Evolutionary conservation across 2,329 filamentous ascomycete species (phyloP), one percentile per base, ranked within the genome.

Genomic region (Penicillium sp.): DNA sequence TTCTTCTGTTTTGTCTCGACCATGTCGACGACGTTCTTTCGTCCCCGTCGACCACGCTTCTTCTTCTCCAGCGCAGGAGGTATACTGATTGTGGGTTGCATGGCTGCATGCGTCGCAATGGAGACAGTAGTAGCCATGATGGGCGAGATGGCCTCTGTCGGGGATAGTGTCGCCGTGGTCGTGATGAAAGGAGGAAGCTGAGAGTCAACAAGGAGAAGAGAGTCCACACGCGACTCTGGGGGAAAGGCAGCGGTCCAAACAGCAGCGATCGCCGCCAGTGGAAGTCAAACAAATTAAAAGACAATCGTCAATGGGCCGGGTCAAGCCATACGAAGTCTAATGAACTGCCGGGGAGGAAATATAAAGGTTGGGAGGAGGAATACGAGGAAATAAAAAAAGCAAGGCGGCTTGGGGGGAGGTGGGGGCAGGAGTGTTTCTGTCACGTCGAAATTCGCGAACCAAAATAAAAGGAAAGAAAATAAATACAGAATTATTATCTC

Each of bases 1-100:
- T 69, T 67, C 33, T 62, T 67, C 0, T 55, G 33, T 5, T 59
- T 64, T 18, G 44, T 2, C 1, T 19, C 37, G 16, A 44, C n/a
- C 2, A 46, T 22, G 5, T 55, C 52, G 10, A 40, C 31, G 4
- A 33, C 6, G 14, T 59, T 61, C 31, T 65, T 66, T 18, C 55
- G 50, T 27, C 36, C 58, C 2, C 56, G 56, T 11, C 62, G 55
- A 4, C 50, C 16, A 11, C 60, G 60, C 44, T 58, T 66, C 50
- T 67, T 63, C 50, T 60, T 66, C 14, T 60, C 50, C 2, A 47
- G 11, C 3, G 35, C 35, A 18, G 50, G 19, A 7, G 37, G 43
- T 16, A 52, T 22, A 9, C 19, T 24, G 27, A 33, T 49, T 14
- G 36, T 39, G 6, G 46, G 18, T 6, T n/a, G 43, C 24, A 35